These are phyloP conservation scores for Berberis thunbergii DNA, from an alignment of 164 flowering plant species.

Conservation along the genomic window DNA sequence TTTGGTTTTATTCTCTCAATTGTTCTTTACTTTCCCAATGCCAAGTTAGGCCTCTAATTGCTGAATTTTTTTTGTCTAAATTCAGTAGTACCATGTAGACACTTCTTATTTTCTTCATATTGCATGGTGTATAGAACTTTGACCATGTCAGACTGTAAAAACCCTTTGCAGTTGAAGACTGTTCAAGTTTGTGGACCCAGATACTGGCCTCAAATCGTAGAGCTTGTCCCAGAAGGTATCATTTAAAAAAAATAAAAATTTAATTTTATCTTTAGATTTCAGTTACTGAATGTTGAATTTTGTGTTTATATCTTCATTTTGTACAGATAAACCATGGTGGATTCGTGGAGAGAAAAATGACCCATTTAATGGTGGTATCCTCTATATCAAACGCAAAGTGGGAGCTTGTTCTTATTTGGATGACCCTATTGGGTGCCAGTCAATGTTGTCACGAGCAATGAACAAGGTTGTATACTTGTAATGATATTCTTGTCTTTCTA, in stretches of 20 bases:
- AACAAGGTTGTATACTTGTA: slow-evolving; percentile 60
- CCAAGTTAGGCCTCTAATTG: too few relatives aligned
- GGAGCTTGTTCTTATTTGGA: slow-evolving; percentile 95
- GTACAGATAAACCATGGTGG: slow-evolving; percentile 86
- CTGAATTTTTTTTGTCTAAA: too few relatives aligned
- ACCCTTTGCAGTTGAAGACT: slow-evolving; percentile 53
- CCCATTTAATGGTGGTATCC: slow-evolving; percentile 80
- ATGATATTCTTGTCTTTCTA: not conserved
- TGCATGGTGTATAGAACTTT: too few relatives aligned
- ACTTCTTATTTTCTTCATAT: too few relatives aligned
- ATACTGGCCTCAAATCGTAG: slow-evolving; percentile 86
- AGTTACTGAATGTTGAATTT: not conserved
- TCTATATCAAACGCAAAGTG: slow-evolving; percentile 83
- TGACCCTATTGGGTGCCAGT: slow-evolving; percentile 93
- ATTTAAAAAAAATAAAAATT: not conserved
- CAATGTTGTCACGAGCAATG: slow-evolving; percentile 85
- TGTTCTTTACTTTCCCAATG: too few relatives aligned
- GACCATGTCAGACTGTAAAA: too few relatives aligned
- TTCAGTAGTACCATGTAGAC: too few relatives aligned
- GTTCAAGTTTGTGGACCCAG: slow-evolving; percentile 93
- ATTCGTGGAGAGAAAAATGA: slow-evolving; percentile 46
- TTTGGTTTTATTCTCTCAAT: too few relatives aligned
- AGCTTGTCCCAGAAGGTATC: slow-evolving; percentile 72
- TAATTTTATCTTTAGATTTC: not conserved
- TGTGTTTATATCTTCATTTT: not conserved